A percentile compares a stretch with the other conserved stretches of the same genome.
These are phyloP conservation scores for Psilocybe subaeruginosa DNA, from an alignment of 768 basidiomycete species.

Conservation along the genomic window DNA sequence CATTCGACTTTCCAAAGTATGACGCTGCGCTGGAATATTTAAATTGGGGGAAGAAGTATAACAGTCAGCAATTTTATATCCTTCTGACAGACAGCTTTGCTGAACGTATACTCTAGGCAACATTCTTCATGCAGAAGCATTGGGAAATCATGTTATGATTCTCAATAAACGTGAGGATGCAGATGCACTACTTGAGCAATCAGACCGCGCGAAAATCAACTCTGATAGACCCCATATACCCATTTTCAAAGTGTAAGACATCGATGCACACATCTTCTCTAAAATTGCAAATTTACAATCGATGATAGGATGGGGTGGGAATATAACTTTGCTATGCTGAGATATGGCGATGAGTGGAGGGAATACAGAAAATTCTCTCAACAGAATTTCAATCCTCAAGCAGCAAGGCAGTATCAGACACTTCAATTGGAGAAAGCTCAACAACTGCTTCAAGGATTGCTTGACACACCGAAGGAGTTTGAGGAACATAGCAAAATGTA, in stretches of 20 bases:
- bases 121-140: slow-evolving; percentile 23
- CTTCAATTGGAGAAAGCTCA: slow-evolving; percentile 32
- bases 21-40: slow-evolving; percentile 9
- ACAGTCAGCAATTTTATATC: slow-evolving; percentile 10
- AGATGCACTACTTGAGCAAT: slow-evolving; percentile 36
- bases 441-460: slow-evolving; percentile 29
- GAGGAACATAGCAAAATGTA: slow-evolving; percentile 17
- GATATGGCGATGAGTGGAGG: slow-evolving; percentile 41
- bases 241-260: slow-evolving; percentile 11
- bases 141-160: slow-evolving; percentile 28
- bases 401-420: slow-evolving; percentile 27
- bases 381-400: slow-evolving; percentile 33
- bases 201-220: slow-evolving; percentile 45
- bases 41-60: slow-evolving; percentile 16
- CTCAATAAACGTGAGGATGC: slow-evolving; percentile 26
- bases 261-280: no score
- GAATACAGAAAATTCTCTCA: slow-evolving; percentile 38
- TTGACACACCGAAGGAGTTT: slow-evolving; percentile 16
- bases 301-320: slow-evolving; percentile 36
- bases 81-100: neutral
- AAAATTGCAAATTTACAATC: neutral
- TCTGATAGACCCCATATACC: slow-evolving; percentile 42
- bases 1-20: slow-evolving; percentile 14
- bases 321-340: slow-evolving; percentile 33
- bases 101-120: slow-evolving; percentile 12